Evolutionary conservation across 306 rosid species (phyloP).

Genomic region (Cucumis cinereus): DNA sequence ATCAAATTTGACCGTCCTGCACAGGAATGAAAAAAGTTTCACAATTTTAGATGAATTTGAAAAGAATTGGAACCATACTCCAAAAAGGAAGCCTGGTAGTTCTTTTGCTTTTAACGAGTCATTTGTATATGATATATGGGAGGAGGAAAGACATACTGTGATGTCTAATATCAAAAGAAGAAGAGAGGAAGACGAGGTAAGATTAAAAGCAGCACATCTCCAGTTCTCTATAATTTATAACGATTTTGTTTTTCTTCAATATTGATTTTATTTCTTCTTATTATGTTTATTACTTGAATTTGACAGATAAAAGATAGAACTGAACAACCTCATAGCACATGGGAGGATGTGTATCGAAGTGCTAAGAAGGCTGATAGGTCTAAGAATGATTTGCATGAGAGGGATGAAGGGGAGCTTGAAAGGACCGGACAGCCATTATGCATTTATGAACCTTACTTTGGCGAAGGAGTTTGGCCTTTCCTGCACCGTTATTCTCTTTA

Average conservation of each 20-base stretch:
- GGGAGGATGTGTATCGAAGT: constrained; percentile 90
- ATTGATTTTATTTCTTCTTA: background rate
- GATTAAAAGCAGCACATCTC: background rate
- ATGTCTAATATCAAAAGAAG: constrained; percentile 39
- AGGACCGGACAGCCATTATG: constrained; percentile 83
- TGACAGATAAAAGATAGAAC: constrained; percentile 78
- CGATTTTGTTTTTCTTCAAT: background rate
- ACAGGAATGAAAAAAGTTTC: constrained; percentile 34
- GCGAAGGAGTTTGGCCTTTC: constrained; percentile 95
- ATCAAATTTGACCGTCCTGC: constrained; percentile 32
- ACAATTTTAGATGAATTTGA: constrained; percentile 55
- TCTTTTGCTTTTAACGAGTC: constrained; percentile 27
- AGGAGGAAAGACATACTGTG: constrained; percentile 53
- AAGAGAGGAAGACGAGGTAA: constrained; percentile 90
- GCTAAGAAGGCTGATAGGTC: constrained; percentile 67
- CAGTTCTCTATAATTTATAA: background rate
- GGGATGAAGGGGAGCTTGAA: constrained; percentile 92
- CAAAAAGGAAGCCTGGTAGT: constrained; percentile 20
- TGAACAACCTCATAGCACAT: constrained; percentile 70
- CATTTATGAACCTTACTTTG: constrained; percentile 91
- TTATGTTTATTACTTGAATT: constrained; percentile 8
- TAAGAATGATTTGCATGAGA: constrained; percentile 83
- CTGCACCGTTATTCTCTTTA: constrained; percentile 68
- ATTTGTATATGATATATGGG: constrained; percentile 79
- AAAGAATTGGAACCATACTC: constrained; percentile 51